phyloP scores from a whole-genome alignment of 805 yeast species.

The Nakazawaea ernobii region DNA sequence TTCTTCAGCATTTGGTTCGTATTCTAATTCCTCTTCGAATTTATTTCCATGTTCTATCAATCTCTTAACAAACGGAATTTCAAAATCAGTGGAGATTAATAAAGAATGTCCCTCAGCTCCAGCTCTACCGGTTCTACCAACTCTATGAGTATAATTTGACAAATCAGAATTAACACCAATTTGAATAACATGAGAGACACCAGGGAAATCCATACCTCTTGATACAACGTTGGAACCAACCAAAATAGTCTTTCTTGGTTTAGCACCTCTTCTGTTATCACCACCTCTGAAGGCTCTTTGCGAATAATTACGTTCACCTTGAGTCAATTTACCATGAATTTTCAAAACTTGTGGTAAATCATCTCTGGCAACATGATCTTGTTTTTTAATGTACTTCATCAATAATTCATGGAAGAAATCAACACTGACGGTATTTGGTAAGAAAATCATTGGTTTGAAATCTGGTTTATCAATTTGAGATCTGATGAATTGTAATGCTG shows the following conservation, averaged over 20 bases:
- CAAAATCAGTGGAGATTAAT: slow-evolving; percentile 51
- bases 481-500: slow-evolving; percentile 47
- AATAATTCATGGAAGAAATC: slow-evolving; percentile 48
- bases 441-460: slow-evolving; percentile 78
- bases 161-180: slow-evolving; percentile 68
- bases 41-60: slow-evolving; percentile 50
- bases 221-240: slow-evolving; percentile 93
- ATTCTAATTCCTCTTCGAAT: slow-evolving; percentile 39
- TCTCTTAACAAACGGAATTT: slow-evolving; percentile 46
- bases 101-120: slow-evolving; percentile 73
- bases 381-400: slow-evolving; percentile 18
- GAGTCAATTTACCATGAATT: slow-evolving; percentile 69
- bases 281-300: slow-evolving; percentile 23
- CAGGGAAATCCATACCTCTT: slow-evolving; percentile 93
- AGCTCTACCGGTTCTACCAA: slow-evolving; percentile 95
- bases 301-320: slow-evolving; percentile 45
- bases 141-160: slow-evolving; percentile 84
- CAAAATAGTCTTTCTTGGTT: slow-evolving; percentile 36
- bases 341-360: slow-evolving; percentile 24
- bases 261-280: slow-evolving; percentile 21
- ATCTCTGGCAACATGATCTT: slow-evolving; percentile 12
- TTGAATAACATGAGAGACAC: slow-evolving; percentile 81
- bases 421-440: slow-evolving; percentile 71
- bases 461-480: slow-evolving; percentile 25
- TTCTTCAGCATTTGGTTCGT: slow-evolving; percentile 31